Conservation (phyloP, 2,329 filamentous ascomycete species). For the Alternaria triticimaculans region DNA sequence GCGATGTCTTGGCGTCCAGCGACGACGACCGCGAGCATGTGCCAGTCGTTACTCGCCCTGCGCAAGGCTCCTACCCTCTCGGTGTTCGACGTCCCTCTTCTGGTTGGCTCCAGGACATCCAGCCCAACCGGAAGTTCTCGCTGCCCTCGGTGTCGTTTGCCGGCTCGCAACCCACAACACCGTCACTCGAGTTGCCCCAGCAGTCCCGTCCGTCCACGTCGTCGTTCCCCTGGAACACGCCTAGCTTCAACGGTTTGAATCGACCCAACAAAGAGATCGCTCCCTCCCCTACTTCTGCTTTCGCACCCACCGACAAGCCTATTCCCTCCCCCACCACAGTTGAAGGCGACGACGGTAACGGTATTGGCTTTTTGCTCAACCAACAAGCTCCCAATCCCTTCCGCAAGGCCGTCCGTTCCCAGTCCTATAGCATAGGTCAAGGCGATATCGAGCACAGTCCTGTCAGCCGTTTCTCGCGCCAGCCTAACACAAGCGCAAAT, state of each 20-base stretch:
- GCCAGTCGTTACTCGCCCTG: constrained; percentile 28
- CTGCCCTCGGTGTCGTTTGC: constrained; percentile 74
- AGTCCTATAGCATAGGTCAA: constrained; percentile 96
- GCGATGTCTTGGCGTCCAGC: constrained; percentile 89
- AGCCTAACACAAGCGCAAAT: constrained; percentile 37
- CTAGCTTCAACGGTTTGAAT: constrained; percentile 37
- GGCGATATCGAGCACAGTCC: constrained; percentile 63
- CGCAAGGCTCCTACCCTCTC: constrained; percentile 28
- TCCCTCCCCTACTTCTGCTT: constrained; percentile 43
- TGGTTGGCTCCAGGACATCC: constrained; percentile 84
- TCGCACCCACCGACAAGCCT: constrained; percentile 28
- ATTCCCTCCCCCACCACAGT: constrained; percentile 39
- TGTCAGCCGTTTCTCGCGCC: constrained; percentile 58
- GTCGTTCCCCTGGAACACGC: constrained; percentile 54
- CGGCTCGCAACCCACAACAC: constrained; percentile 80
- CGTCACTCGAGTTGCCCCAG: constrained; percentile 67
- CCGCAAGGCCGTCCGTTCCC: constrained; percentile 90
- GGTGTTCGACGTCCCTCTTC: constrained; percentile 39
- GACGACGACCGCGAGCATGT: constrained; percentile 81
- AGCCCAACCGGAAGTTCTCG: constrained; percentile 72
- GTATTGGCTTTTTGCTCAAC: constrained; percentile 44
- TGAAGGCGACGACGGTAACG: constrained; percentile 59
- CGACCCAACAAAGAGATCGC: constrained; percentile 42
- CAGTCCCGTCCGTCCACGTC: constrained; percentile 49
- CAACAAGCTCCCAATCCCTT: constrained; percentile 79